These are phyloP conservation scores for Chrysanthemum lavandulifolium DNA, from an alignment of 129 eudicot genomes.

Conservation along the genomic window DNA sequence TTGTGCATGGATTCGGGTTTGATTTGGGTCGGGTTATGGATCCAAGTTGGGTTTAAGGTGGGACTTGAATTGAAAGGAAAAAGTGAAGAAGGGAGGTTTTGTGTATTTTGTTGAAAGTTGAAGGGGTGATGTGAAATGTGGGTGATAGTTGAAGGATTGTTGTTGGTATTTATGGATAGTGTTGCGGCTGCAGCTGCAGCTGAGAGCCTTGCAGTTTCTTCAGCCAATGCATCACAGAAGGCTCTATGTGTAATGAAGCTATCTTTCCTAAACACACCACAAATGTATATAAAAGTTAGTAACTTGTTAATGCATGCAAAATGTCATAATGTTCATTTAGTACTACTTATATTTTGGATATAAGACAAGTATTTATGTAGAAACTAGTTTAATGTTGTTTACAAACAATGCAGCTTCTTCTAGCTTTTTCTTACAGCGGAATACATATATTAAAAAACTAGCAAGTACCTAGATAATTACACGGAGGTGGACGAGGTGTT, in stretches of 20 bases:
- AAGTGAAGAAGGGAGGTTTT: constrained; percentile 31
- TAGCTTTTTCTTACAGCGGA: no score
- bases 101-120: constrained; percentile 32
- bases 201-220: constrained; percentile 85
- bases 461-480: no score
- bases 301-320: constrained; percentile 12
- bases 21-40: constrained; percentile 29
- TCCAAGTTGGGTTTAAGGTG: constrained; percentile 52
- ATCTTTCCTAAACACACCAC: constrained; percentile 54
- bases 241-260: constrained; percentile 83
- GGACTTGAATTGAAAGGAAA: constrained; percentile 37
- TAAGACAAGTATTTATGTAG: background rate
- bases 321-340: background rate
- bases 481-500: no score
- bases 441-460: no score
- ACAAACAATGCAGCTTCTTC: no score
- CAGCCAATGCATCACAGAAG: constrained; percentile 84
- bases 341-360: no score
- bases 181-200: constrained; percentile 37
- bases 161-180: constrained; percentile 18
- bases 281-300: constrained; percentile 9
- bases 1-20: constrained; percentile 50
- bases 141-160: constrained; percentile 32
- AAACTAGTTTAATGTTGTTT: background rate
- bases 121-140: constrained; percentile 23